Percentiles rank a stretch among this genome's conserved stretches.
Evolutionary conservation across 2,329 filamentous ascomycete genomes (phyloP).

Genomic region (Trichoderma sp.): DNA sequence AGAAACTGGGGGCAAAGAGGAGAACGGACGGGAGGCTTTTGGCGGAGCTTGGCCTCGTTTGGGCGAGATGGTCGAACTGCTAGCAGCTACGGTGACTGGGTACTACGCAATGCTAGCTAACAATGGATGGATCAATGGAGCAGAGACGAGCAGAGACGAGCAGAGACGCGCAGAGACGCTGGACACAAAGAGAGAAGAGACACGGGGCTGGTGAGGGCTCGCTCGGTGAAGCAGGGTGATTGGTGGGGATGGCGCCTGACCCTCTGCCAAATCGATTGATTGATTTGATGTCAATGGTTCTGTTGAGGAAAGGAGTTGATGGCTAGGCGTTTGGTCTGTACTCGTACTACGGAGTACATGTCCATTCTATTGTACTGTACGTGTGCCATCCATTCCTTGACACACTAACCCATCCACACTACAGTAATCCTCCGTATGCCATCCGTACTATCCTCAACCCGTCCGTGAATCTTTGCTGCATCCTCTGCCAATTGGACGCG

Average conservation of each 20-base stretch:
- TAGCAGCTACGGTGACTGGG: constrained; percentile 4
- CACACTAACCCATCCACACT: not conserved
- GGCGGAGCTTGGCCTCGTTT: constrained; percentile 10
- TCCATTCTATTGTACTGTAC: no score
- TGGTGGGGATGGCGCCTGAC: constrained; percentile 14
- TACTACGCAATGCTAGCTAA: not conserved
- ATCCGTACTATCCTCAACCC: not conserved
- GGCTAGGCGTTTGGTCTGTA: no score
- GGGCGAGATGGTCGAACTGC: not conserved
- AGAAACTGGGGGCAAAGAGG: not conserved
- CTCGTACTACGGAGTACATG: no score
- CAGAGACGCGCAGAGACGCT: not conserved
- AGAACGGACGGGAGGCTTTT: not conserved
- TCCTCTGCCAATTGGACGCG: not conserved
- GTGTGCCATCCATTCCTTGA: not conserved
- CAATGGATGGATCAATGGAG: not conserved
- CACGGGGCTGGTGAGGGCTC: constrained; percentile 14
- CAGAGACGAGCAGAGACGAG: not conserved
- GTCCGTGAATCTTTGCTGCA: not conserved
- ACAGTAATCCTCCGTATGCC: no score
- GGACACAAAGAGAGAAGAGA: not conserved
- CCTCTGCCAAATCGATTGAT: not conserved
- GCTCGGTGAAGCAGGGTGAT: constrained; percentile 17
- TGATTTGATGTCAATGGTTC: not conserved
- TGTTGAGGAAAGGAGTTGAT: not conserved